Percentiles rank a stretch among this genome's conserved stretches.
These are phyloP conservation scores for Microsporum canis DNA, from an alignment of 2,329 filamentous ascomycete species.

Conservation along the genomic window DNA sequence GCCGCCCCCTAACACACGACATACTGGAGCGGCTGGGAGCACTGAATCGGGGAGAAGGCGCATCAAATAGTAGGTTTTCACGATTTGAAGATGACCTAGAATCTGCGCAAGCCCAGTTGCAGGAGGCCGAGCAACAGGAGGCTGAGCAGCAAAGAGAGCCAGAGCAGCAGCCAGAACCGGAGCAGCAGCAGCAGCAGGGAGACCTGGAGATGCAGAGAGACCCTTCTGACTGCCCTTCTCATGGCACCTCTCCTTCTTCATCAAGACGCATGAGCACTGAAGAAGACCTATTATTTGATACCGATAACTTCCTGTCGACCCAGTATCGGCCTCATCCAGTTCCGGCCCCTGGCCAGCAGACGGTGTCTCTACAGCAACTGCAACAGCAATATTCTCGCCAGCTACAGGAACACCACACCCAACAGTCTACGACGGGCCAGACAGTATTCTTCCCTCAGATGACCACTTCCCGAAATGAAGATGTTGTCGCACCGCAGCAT, in stretches of 20 bases:
- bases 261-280: constrained; percentile 6
- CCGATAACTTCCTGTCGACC: not conserved
- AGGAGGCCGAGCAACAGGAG: no score
- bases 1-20: constrained; percentile 52
- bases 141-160: no score
- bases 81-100: constrained; percentile 45
- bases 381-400: not conserved
- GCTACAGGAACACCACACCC: not conserved
- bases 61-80: constrained; percentile 22
- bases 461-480: not conserved
- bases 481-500: not conserved
- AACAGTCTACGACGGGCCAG: not conserved
- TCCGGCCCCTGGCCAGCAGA: not conserved
- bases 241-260: constrained; percentile 43
- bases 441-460: not conserved
- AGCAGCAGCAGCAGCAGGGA: constrained; percentile 25
- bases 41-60: constrained; percentile 41
- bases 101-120: constrained; percentile 40
- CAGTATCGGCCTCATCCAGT: not conserved
- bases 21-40: constrained; percentile 50
- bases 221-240: constrained; percentile 47
- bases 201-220: constrained; percentile 40
- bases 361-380: not conserved
- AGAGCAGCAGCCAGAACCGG: no score
- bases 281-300: not conserved